Percentiles rank a stretch among this genome's conserved stretches.
phyloP scores from a whole-genome alignment of 768 basidiomycete species.

The Termitomyces eurrhizus region DNA sequence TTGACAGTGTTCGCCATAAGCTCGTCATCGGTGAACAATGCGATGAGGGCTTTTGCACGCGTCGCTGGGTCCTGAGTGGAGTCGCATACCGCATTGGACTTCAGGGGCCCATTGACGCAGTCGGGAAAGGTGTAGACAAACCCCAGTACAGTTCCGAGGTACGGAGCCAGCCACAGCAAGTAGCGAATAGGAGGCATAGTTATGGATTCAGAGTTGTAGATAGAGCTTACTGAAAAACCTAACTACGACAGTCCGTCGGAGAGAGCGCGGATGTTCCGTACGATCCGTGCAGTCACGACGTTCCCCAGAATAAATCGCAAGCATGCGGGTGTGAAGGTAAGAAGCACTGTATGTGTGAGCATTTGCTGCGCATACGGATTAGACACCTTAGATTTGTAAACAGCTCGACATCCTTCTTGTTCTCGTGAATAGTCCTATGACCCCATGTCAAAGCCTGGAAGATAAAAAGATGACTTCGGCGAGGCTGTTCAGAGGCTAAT shows the following conservation, averaged over 20 bases:
- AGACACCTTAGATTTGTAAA: background rate
- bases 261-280: background rate
- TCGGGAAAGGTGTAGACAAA: constrained; percentile 41
- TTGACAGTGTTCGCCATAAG: constrained; percentile 50
- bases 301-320: background rate
- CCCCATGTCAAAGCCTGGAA: background rate
- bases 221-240: background rate
- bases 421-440: background rate
- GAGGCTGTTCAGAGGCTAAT: background rate
- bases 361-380: background rate
- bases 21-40: constrained; percentile 47
- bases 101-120: constrained; percentile 43
- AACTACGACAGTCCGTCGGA: too few species aligned
- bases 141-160: constrained; percentile 2
- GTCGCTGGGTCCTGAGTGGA: constrained; percentile 37
- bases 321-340: background rate
- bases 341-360: background rate
- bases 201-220: background rate
- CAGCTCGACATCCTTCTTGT: background rate
- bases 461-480: background rate
- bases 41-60: constrained; percentile 47
- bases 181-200: constrained; percentile 3
- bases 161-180: constrained; percentile 9
- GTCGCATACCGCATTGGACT: constrained; percentile 44
- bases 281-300: background rate